Evolutionary conservation across 257 asterid genomes (phyloP).

Genomic region (Echites panduratus): DNA sequence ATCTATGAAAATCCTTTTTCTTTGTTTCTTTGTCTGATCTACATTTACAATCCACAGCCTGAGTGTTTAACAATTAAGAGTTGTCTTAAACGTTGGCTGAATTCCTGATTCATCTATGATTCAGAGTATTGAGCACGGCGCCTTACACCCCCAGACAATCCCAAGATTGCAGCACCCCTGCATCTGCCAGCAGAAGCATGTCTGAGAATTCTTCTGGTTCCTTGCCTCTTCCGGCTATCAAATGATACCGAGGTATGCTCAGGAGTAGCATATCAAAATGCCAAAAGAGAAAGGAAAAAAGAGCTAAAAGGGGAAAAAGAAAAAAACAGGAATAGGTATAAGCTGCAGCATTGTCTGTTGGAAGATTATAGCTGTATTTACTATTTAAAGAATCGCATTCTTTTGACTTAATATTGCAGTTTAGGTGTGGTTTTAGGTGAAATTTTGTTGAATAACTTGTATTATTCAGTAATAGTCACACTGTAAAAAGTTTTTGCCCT

Average conservation of each 20-base stretch:
- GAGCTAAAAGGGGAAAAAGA: neutral
- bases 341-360: conserved; percentile 8
- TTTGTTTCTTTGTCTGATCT: too few species aligned
- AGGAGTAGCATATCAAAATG: conserved; percentile 7
- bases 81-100: neutral
- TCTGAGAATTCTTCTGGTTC: conserved; percentile 44
- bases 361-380: neutral
- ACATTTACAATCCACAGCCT: too few species aligned
- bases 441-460: conserved; percentile 4
- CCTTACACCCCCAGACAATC: conserved; percentile 46
- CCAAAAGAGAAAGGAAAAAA: conserved; percentile 15
- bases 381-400: conserved; percentile 2
- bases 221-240: conserved; percentile 35
- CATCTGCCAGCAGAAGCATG: conserved; percentile 32
- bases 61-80: too few species aligned
- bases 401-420: conserved; percentile 13
- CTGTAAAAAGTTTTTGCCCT: conserved; percentile 7
- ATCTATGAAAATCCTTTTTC: too few species aligned
- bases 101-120: conserved; percentile 2
- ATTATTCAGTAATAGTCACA: conserved; percentile 7
- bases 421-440: conserved; percentile 13
- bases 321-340: conserved; percentile 23
- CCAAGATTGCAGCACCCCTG: conserved; percentile 37
- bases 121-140: conserved; percentile 45
- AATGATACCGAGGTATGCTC: conserved; percentile 13